phyloP scores from a whole-genome alignment of 305 asterid genomes.

The Fraxinus sp. region DNA sequence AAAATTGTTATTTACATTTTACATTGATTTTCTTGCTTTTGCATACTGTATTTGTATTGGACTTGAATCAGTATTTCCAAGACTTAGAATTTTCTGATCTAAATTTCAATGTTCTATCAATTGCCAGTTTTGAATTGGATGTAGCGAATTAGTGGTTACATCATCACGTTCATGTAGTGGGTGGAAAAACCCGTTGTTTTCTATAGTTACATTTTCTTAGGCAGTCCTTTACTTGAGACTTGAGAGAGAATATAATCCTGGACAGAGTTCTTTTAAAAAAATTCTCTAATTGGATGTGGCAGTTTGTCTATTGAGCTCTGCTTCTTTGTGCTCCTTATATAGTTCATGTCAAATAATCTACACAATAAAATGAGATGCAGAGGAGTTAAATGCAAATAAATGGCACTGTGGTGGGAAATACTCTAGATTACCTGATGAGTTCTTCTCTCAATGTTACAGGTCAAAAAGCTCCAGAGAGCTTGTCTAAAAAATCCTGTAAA shows the following conservation, averaged over 20 bases:
- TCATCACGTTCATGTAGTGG: neutral
- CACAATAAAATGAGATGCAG: neutral
- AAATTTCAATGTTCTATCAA: neutral
- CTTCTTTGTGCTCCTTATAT: neutral
- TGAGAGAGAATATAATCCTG: neutral
- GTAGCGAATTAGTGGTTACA: neutral
- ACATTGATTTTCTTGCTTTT: neutral
- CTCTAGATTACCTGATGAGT: constrained; percentile 7
- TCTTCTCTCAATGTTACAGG: constrained; percentile 43
- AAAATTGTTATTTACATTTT: neutral
- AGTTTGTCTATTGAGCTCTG: neutral
- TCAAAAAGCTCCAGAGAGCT: constrained; percentile 85
- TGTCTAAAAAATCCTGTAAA: constrained; percentile 86
- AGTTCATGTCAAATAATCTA: neutral
- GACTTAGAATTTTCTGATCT: neutral
- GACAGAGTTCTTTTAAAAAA: neutral
- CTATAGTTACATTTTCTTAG: neutral
- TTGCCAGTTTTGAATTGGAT: neutral
- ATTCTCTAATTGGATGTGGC: neutral
- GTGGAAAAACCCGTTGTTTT: neutral
- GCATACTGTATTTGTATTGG: neutral
- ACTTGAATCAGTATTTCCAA: neutral
- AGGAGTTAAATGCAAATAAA: neutral
- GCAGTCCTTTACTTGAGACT: neutral
- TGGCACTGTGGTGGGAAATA: neutral